Evolutionary conservation across 2,329 filamentous ascomycete species (phyloP).

Genomic region (Neoascochyta sp.): DNA sequence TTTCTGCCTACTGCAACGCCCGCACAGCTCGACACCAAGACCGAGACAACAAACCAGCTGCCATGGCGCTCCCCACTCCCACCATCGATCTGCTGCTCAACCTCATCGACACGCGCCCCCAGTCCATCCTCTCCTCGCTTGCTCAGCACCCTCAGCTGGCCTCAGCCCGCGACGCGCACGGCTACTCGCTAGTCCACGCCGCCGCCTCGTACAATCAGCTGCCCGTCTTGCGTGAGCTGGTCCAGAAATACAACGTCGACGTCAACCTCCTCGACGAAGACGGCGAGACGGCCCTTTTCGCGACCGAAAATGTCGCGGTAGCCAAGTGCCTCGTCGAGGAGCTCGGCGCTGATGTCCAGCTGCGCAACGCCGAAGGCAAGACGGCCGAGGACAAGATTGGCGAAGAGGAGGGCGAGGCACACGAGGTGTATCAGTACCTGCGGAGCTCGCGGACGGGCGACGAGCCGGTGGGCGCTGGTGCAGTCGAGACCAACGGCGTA

Average conservation of each 20-base stretch:
- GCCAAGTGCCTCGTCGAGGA: conserved; percentile 80
- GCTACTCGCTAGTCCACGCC: conserved; percentile 91
- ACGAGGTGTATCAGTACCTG: conserved; percentile 71
- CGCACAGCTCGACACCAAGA: no score
- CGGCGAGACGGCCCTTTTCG: conserved; percentile 89
- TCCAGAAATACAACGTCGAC: conserved; percentile 72
- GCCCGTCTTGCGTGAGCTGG: conserved; percentile 70
- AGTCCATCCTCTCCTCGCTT: conserved; percentile 70
- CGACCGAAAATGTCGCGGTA: conserved; percentile 75
- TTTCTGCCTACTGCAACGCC: no score
- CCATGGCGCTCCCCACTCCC: conserved; percentile 33
- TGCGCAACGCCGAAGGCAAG: conserved; percentile 68
- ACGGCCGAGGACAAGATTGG: conserved; percentile 79
- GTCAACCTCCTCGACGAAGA: conserved; percentile 86
- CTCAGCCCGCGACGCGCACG: conserved; percentile 77
- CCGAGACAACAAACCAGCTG: conserved; percentile 1
- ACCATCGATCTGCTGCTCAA: conserved; percentile 49
- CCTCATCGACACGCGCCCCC: conserved; percentile 74
- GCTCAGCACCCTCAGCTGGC: conserved; percentile 72
- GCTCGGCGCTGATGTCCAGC: conserved; percentile 63
- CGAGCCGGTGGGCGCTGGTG: conserved; percentile 21
- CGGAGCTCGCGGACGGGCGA: conserved; percentile 25
- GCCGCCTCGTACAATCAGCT: conserved; percentile 89
- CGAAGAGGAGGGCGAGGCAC: conserved; percentile 70
- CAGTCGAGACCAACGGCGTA: conserved; percentile 19